Evolutionary conservation across 305 asterid species (phyloP).

Genomic region (Fraxinus xanthoxyloides): DNA sequence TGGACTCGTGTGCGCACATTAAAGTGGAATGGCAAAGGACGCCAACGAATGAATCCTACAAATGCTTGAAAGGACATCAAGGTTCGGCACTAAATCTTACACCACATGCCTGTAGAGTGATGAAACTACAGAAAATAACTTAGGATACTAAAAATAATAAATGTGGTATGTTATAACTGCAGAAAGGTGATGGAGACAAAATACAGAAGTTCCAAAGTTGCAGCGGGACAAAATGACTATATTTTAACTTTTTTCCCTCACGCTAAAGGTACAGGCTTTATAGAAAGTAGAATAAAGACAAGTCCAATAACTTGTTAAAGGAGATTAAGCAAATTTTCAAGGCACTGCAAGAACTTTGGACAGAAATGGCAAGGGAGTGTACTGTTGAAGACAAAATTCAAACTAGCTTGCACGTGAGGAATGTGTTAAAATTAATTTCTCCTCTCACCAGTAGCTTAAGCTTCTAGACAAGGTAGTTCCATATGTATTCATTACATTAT

Average conservation of each 20-base stretch:
- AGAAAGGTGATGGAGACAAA: background rate
- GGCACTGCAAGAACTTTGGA: background rate
- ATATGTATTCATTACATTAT: background rate
- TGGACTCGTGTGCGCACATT: background rate
- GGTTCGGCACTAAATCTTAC: background rate
- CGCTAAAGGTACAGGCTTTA: background rate
- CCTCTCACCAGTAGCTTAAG: background rate
- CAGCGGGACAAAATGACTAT: background rate
- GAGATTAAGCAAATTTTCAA: background rate
- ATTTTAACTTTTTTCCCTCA: background rate
- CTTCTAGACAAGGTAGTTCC: background rate
- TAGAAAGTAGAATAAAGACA: background rate
- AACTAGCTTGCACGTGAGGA: background rate
- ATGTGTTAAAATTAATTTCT: background rate
- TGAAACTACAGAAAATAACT: background rate
- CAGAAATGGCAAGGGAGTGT: background rate
- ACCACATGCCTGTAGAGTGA: background rate
- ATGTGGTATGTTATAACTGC: background rate
- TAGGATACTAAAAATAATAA: background rate
- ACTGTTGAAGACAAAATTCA: background rate
- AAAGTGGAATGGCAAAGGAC: background rate
- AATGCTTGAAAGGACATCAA: background rate
- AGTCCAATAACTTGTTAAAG: background rate
- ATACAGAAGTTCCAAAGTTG: background rate
- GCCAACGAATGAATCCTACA: background rate